Base-by-base conservation (phyloP, 805 yeast genomes). In the Kodamaea sagamina region DNA sequence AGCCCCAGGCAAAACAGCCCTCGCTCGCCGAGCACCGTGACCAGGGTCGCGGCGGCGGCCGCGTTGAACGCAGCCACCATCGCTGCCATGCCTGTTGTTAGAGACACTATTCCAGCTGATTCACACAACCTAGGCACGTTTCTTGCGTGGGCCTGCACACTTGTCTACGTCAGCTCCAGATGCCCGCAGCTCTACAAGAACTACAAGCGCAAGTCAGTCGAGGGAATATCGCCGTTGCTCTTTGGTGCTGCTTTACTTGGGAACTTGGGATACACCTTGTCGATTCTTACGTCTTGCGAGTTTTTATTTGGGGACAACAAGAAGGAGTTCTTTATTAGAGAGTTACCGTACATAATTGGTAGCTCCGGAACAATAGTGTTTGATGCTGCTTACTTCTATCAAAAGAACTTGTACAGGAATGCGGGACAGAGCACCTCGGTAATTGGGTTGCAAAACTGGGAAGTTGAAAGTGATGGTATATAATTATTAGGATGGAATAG, bases 151-250 rank as follows among this genome's bases (percentile, higher is more conserved):
- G 52, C 74, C 2, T 88, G 96, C 49, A 86, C 95, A 0, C 52
- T 64, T 4, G 79, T 87, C 42, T 90, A 92, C 58, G 75, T 89
- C 35, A 68, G 81, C 8, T 86, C 96, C 2, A 74, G 98, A 48
- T 61, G 89, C 36, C 98, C 98, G 1, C 98, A 90, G 58, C 68
- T 90, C 39, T 67, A 75, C 57, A 89, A 86, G 60, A 90, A 90
- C 63, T 83, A 79, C 59, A 53, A 68, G 41, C 72, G 96, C 29
- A 86, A 86, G 58, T 86, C 96, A 1, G 93, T 95, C 0, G 83
- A 84, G 25, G 97, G 97, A 2, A 71, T 89, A 2, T 86, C 97
- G 1, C 88, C 95, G 16, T 62, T 86, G 35, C 69, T 89, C 17
- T 90, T 90, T 61, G 78, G 78, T 8, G 79, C 92, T 13, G 95